These are phyloP conservation scores for Backusella macrospora DNA, from an alignment of 192 early-diverging fungal species.

Conservation along the genomic window DNA sequence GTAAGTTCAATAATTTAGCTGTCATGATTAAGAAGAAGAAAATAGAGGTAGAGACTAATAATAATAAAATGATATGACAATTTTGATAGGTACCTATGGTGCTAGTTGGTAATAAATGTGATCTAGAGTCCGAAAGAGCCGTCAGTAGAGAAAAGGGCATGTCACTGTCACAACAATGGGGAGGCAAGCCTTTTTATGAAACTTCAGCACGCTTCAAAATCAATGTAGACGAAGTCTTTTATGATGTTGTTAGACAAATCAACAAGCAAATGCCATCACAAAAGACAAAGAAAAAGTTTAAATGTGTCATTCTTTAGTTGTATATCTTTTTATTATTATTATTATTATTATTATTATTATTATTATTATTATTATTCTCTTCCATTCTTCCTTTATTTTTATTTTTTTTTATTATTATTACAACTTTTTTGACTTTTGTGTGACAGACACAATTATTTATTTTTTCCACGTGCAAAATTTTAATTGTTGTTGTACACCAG, in stretches of 20 bases:
- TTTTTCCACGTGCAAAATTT: conserved; percentile 8
- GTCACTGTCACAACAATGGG: conserved; percentile 65
- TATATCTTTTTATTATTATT: not conserved
- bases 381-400: not conserved
- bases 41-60: not conserved
- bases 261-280: conserved; percentile 79
- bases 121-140: conserved; percentile 73
- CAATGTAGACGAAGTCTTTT: conserved; percentile 93
- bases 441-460: conserved; percentile 9
- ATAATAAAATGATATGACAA: not conserved
- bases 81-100: conserved; percentile 75
- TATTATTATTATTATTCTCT: not conserved
- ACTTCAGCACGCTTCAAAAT: conserved; percentile 84
- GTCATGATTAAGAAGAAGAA: not conserved
- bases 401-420: conserved; percentile 8
- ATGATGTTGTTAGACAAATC: conserved; percentile 89
- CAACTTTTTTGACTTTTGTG: conserved; percentile 11
- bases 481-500: conserved; percentile 2
- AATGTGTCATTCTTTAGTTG: conserved; percentile 36
- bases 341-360: not conserved
- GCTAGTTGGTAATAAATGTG: conserved; percentile 93
- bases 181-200: conserved; percentile 78
- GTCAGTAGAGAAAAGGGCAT: conserved; percentile 71
- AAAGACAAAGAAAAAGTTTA: conserved; percentile 44
- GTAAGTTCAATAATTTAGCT: conserved; percentile 36